phyloP scores from a whole-genome alignment of 2,329 filamentous ascomycete genomes.

The Alternaria tenuissima region DNA sequence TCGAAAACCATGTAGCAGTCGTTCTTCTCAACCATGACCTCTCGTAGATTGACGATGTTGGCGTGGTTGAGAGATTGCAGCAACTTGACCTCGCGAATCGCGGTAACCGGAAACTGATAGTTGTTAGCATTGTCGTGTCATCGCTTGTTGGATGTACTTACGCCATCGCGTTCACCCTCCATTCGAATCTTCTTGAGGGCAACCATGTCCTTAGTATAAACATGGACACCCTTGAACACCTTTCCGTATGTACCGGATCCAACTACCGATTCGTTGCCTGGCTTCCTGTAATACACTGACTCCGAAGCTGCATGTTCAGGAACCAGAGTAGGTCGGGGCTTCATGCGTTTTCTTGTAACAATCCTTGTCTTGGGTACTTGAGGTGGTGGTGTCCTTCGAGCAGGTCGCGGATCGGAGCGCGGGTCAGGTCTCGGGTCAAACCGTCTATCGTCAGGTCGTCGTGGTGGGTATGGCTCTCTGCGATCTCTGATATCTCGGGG shows the following conservation, averaged over 20 bases:
- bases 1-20: conserved; percentile 99
- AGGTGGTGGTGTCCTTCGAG: conserved; percentile 50
- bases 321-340: conserved; percentile 73
- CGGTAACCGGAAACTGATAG: conserved; percentile 78
- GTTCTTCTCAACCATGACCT: conserved; percentile 98
- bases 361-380: conserved; percentile 61
- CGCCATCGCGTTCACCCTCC: conserved; percentile 88
- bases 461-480: conserved; percentile 38
- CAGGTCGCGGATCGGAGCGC: conserved; percentile 35
- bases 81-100: conserved; percentile 88
- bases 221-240: conserved; percentile 91
- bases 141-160: conserved; percentile 40
- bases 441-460: conserved; percentile 39
- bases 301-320: conserved; percentile 79
- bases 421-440: conserved; percentile 34
- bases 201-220: conserved; percentile 85
- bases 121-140: conserved; percentile 32
- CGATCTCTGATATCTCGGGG: conserved; percentile 38
- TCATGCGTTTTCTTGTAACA: conserved; percentile 73
- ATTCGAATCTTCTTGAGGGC: conserved; percentile 91
- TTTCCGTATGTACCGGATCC: conserved; percentile 96
- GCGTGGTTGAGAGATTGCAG: conserved; percentile 84
- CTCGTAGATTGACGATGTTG: conserved; percentile 83
- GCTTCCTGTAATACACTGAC: conserved; percentile 93
- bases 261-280: conserved; percentile 96